A percentile compares a stretch with the other conserved stretches of the same genome.
Evolutionary conservation across 352 stramenopile species (phyloP).

Genomic region (Phytophthora multivora): DNA sequence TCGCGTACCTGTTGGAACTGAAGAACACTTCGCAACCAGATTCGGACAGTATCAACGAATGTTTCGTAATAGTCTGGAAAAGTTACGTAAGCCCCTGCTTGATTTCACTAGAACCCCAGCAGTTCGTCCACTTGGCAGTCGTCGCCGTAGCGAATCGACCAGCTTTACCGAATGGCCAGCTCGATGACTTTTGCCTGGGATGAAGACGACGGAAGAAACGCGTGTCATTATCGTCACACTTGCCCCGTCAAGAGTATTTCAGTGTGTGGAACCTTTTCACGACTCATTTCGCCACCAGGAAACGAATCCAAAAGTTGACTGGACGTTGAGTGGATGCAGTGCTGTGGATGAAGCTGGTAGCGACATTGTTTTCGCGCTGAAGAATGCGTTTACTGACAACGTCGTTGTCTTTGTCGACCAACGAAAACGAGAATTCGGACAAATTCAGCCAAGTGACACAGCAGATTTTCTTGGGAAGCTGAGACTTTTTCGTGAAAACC

Average conservation of each 20-base stretch:
- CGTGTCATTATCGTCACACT: conserved; percentile 15
- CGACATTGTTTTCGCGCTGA: conserved; percentile 44
- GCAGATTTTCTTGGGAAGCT: conserved; percentile 14
- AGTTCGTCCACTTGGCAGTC: too few relatives aligned
- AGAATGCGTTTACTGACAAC: conserved; percentile 24
- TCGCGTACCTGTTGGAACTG: too few relatives aligned
- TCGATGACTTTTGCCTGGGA: neutral
- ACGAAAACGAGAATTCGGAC: conserved; percentile 12
- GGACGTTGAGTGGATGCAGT: conserved; percentile 27
- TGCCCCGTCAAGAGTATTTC: conserved; percentile 4
- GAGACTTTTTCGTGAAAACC: conserved; percentile 2
- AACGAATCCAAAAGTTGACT: conserved; percentile 5
- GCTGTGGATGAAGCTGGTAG: conserved; percentile 31
- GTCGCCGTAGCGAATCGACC: too few relatives aligned
- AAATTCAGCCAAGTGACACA: conserved; percentile 16
- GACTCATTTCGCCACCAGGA: neutral
- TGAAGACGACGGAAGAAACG: conserved; percentile 4
- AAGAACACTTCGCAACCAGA: too few relatives aligned
- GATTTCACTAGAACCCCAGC: too few relatives aligned
- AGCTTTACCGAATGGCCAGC: too few relatives aligned
- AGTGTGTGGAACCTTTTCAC: conserved; percentile 1
- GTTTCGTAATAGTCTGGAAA: too few relatives aligned
- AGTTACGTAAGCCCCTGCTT: too few relatives aligned
- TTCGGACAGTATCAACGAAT: too few relatives aligned
- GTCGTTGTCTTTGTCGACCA: conserved; percentile 20